Percentiles rank a stretch among this genome's conserved stretches.
Evolutionary conservation across 2,329 filamentous ascomycete genomes (phyloP).

Genomic region (Paracoccidioides brasiliensis): DNA sequence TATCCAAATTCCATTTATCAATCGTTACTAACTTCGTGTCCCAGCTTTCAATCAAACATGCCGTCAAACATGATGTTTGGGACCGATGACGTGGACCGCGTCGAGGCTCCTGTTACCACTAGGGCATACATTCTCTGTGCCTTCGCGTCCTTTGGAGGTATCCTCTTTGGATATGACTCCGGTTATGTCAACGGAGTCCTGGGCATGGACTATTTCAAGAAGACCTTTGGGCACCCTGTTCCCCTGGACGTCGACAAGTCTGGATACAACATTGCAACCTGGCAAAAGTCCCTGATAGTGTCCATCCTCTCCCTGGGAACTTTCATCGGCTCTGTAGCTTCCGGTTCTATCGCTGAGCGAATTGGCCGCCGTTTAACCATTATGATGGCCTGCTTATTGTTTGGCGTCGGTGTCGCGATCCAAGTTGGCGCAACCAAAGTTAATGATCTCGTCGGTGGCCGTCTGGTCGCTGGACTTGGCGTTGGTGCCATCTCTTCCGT

Average conservation of each 20-base stretch:
- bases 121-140: slow-evolving; percentile 58
- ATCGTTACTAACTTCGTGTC: not conserved
- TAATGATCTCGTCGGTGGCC: slow-evolving; percentile 36
- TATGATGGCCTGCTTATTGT: slow-evolving; percentile 49
- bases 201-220: slow-evolving; percentile 26
- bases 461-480: slow-evolving; percentile 30
- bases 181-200: slow-evolving; percentile 31
- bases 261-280: slow-evolving; percentile 11
- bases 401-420: slow-evolving; percentile 40
- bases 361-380: slow-evolving; percentile 54
- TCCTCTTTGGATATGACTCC: slow-evolving; percentile 32
- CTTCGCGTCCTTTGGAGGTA: slow-evolving; percentile 54
- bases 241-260: slow-evolving; percentile 6
- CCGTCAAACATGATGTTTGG: slow-evolving; percentile 9
- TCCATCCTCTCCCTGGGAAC: slow-evolving; percentile 66
- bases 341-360: slow-evolving; percentile 48
- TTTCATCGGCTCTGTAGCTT: slow-evolving; percentile 57
- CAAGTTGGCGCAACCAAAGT: slow-evolving; percentile 51
- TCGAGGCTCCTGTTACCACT: slow-evolving; percentile 56
- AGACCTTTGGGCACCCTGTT: slow-evolving; percentile 5
- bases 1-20: no score
- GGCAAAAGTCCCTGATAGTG: slow-evolving; percentile 48
- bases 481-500: slow-evolving; percentile 30
- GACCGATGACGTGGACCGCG: slow-evolving; percentile 41
- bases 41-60: not conserved